A percentile compares a stretch with the other conserved stretches of the same genome.
phyloP scores from a whole-genome alignment of 2,329 filamentous ascomycete species.

The Aspergillus sp. region DNA sequence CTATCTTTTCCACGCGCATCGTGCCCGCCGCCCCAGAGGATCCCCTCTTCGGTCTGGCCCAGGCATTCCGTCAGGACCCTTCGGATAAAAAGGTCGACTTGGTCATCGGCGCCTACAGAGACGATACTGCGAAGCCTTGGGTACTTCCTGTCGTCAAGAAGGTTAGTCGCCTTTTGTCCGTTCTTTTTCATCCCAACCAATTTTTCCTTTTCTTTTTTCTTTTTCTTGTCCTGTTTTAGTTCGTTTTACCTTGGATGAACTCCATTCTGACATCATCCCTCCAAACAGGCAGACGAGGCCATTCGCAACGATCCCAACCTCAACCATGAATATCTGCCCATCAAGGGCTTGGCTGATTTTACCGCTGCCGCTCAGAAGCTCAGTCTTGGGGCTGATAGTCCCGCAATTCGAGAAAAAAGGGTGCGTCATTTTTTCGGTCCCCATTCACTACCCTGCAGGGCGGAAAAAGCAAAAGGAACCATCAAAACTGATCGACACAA shows the following conservation, averaged over 20 bases:
- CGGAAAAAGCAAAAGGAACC: no score
- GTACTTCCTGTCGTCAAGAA: constrained; percentile 93
- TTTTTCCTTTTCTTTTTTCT: no score
- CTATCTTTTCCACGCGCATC: constrained; percentile 68
- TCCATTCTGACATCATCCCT: no score
- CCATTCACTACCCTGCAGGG: background rate
- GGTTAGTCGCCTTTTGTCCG: constrained; percentile 46
- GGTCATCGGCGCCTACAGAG: constrained; percentile 91
- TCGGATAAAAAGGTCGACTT: constrained; percentile 82
- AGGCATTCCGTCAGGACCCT: constrained; percentile 76
- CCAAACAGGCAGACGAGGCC: constrained; percentile 74
- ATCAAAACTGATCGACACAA: background rate
- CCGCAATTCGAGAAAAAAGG: constrained; percentile 79
- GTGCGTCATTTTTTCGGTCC: constrained; percentile 33
- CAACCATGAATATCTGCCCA: constrained; percentile 98
- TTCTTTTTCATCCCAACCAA: no score
- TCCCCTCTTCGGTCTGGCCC: constrained; percentile 87
- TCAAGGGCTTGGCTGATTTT: constrained; percentile 80
- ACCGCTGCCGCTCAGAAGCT: constrained; percentile 87
- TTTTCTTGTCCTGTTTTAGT: no score
- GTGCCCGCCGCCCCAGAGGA: constrained; percentile 93
- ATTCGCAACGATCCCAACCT: constrained; percentile 82
- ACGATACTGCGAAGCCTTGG: constrained; percentile 95
- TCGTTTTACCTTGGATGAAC: no score
- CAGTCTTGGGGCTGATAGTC: constrained; percentile 73